Evolutionary conservation across 768 basidiomycete genomes (phyloP), one percentile per base, ranked within the genome.

Genomic region (Tricholoma furcatifolium): DNA sequence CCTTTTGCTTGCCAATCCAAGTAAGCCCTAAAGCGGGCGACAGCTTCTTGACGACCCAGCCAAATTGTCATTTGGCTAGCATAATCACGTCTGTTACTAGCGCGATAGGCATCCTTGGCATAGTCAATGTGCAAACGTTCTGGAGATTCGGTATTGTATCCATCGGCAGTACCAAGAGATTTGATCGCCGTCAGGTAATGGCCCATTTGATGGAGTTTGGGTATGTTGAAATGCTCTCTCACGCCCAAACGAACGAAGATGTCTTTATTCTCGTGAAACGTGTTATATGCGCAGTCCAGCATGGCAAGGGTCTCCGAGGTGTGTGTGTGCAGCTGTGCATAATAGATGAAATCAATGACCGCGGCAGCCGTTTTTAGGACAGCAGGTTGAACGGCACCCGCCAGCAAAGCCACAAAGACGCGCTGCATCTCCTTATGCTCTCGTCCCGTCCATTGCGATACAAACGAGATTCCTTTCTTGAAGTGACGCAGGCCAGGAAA

Each of bases 41-140:
- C 53, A 0, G 66, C 57, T 52, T 78, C 77, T 24, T 71, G 72
- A 1, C 69, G 60, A 1, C 50, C 41, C 0, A 80, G 60, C 70
- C 72, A 75, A 0, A 20, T 30, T 0, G 69, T 66, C 78, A 80
- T 80, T 49, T 77, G 76, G 8, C 45, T 32, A 9, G 59, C 42
- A 39, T 67, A 68, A 14, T 68, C 61, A 11, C 63, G 52, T 27
- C 63, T 59, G 48, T 71, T 74, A 12, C 53, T 61, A 1, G 65
- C 67, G 14, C 50, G 40, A 46, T 69, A 71, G 0, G 61, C 68
- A 2, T 57, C 35, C 54, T 79, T 79, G 1, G 74, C 70, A 40
- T 64, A 68, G 57, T 78, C 67, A 43, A 77, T 78, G 48, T 79
- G 78, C 1, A 79, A 64, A 0, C 67, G 63, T 57, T 77, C 73